These are phyloP conservation scores for Onygenales sp. DNA, from an alignment of 2,329 filamentous ascomycete species.

Conservation along the genomic window DNA sequence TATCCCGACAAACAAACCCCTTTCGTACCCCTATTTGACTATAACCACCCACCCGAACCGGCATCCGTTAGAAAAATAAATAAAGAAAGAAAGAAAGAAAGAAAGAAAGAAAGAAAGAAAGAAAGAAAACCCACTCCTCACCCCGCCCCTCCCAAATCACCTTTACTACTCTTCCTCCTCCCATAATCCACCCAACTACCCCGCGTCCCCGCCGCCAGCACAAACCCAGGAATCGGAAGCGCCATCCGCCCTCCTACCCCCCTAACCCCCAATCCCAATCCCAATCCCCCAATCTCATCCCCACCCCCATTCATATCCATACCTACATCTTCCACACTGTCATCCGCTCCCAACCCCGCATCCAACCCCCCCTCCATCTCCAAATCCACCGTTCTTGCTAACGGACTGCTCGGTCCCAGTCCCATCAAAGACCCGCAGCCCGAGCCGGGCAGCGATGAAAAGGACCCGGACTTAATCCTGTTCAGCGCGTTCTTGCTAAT, in stretches of 20 bases:
- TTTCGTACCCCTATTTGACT: no score
- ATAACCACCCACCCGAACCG: no score
- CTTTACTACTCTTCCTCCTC: conserved; percentile 1
- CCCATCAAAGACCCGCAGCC: no score
- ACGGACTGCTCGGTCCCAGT: background rate
- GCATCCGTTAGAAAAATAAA: background rate
- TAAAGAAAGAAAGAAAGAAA: background rate
- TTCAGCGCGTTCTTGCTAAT: background rate
- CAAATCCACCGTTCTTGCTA: background rate
- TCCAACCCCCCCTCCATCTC: background rate
- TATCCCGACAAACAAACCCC: no score
- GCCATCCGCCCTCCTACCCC: background rate
- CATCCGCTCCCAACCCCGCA: background rate
- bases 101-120: background rate
- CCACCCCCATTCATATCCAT: background rate
- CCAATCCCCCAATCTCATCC: background rate
- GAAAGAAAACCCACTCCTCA: background rate
- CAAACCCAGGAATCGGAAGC: conserved; percentile 6
- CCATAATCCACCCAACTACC: conserved; percentile 4
- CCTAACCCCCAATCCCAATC: background rate
- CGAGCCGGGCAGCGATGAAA: background rate
- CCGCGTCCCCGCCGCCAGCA: conserved; percentile 1
- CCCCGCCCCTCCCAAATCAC: background rate
- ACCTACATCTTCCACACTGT: background rate
- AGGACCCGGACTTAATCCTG: background rate